Conservation (phyloP, 116 monocot genomes). For the Thalassia testudinum region DNA sequence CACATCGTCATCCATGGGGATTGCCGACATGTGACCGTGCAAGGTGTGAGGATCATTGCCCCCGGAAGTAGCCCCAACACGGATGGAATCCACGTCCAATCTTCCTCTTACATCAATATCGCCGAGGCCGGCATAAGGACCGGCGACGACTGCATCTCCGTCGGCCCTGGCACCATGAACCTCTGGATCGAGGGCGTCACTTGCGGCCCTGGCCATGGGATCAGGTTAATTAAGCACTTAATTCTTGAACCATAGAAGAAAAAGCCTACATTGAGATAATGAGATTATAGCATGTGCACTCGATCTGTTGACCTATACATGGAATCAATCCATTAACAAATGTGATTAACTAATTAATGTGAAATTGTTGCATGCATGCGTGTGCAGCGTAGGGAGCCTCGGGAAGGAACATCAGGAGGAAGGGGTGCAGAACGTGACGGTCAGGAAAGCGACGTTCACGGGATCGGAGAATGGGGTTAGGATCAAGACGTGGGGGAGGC, state of each 20-base stretch:
- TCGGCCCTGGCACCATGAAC: slow-evolving; percentile 28
- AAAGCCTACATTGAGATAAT: too few species aligned
- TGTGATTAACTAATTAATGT: too few species aligned
- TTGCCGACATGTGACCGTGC: slow-evolving; percentile 22
- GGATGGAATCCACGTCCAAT: slow-evolving; percentile 49
- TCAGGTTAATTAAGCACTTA: too few species aligned
- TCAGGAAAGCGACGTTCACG: slow-evolving; percentile 12
- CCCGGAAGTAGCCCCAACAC: slow-evolving; percentile 61
- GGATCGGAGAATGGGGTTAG: slow-evolving; percentile 38
- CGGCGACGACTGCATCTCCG: slow-evolving; percentile 61
- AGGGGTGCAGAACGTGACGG: slow-evolving; percentile 41
- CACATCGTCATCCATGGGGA: slow-evolving; percentile 29
- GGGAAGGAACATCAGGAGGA: slow-evolving; percentile 11
- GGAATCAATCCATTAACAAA: too few species aligned
- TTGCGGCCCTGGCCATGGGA: slow-evolving; percentile 63
- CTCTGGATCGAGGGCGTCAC: slow-evolving; percentile 34
- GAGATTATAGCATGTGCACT: too few species aligned
- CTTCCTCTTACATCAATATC: slow-evolving; percentile 24
- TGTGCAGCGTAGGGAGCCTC: slow-evolving; percentile 57
- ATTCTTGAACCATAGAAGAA: too few species aligned
- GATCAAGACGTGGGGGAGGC: slow-evolving; percentile 41
- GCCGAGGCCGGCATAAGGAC: slow-evolving; percentile 19
- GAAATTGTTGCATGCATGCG: too few species aligned
- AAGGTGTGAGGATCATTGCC: slow-evolving; percentile 18
- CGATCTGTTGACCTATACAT: too few species aligned